phyloP scores from a whole-genome alignment of 106 monocot species.

The Dendrobium catenatum region DNA sequence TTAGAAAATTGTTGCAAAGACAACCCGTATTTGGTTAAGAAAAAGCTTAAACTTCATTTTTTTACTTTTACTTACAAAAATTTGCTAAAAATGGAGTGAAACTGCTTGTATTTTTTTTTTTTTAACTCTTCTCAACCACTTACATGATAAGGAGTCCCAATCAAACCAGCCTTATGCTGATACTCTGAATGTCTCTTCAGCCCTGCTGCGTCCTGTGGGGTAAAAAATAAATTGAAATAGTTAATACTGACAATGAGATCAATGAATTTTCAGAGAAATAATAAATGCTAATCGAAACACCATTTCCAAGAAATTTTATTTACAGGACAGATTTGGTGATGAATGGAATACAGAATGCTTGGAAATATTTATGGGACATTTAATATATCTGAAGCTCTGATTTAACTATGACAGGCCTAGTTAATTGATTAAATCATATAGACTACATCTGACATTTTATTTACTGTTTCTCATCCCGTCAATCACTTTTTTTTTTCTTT shows the following conservation, averaged over 20 bases:
- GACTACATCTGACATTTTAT: too few relatives aligned
- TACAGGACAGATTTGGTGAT: too few relatives aligned
- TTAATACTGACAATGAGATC: not conserved
- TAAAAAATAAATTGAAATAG: not conserved
- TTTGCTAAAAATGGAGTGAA: not conserved
- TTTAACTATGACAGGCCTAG: not conserved
- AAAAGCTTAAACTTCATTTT: too few relatives aligned
- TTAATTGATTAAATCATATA: too few relatives aligned
- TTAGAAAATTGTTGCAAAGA: too few relatives aligned
- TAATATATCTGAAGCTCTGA: not conserved
- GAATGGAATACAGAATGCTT: not conserved
- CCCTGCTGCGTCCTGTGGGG: constrained; percentile 1
- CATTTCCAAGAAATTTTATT: too few relatives aligned
- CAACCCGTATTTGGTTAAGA: too few relatives aligned
- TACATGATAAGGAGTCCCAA: not conserved
- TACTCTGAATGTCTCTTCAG: not conserved
- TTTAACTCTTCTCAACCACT: not conserved
- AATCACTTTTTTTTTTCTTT: too few relatives aligned
- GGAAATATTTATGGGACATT: not conserved
- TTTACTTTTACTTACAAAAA: too few relatives aligned
- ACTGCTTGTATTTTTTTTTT: not conserved
- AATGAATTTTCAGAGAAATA: too few relatives aligned
- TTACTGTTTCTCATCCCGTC: too few relatives aligned
- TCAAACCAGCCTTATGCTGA: not conserved
- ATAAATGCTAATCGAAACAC: too few relatives aligned